Evolutionary conservation across 345 rosid genomes (phyloP).

Genomic region (Eucalyptus curtisii): DNA sequence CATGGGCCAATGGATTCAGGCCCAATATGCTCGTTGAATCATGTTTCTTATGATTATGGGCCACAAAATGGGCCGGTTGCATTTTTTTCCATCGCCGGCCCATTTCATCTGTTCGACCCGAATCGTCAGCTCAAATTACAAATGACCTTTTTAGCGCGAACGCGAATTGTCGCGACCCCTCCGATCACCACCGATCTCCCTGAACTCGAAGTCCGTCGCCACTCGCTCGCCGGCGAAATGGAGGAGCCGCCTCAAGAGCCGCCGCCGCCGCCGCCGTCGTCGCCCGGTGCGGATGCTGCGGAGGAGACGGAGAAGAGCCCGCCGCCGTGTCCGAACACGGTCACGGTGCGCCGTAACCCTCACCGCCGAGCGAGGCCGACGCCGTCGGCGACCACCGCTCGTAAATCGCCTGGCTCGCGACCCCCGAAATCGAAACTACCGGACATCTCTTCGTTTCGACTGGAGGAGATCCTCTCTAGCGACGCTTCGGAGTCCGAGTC

Average conservation of each 20-base stretch:
- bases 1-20: background rate
- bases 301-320: conserved; percentile 5
- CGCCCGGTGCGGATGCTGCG: background rate
- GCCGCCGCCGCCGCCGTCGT: background rate
- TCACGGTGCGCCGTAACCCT: conserved; percentile 71
- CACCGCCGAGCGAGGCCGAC: conserved; percentile 62
- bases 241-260: background rate
- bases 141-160: background rate
- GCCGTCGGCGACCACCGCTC: conserved; percentile 11
- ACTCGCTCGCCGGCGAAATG: background rate
- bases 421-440: background rate
- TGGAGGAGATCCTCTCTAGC: conserved; percentile 46
- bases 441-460: conserved; percentile 42
- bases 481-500: conserved; percentile 5
- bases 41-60: background rate
- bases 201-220: background rate
- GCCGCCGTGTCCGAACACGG: conserved; percentile 31
- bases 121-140: background rate
- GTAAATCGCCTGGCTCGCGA: background rate
- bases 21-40: background rate
- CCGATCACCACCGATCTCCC: background rate
- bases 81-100: background rate
- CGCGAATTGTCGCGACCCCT: background rate
- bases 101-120: background rate
- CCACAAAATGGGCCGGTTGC: background rate